Percentiles rank a stretch among this genome's conserved stretches.
These are phyloP conservation scores for Fraxinus quadrangulata DNA, from an alignment of 257 asterid genomes.

Conservation along the genomic window DNA sequence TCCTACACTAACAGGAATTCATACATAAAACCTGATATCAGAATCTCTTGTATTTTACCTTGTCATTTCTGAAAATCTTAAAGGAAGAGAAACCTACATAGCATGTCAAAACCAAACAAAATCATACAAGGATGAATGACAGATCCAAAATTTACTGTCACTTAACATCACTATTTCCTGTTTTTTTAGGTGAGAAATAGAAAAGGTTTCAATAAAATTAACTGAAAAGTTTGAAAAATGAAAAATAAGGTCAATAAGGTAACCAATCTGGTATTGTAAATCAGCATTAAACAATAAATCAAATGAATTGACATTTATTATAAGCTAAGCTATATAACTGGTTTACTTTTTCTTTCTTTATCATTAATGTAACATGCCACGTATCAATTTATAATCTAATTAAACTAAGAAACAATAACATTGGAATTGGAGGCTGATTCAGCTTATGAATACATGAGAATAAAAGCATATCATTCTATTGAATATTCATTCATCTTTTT, in stretches of 20 bases:
- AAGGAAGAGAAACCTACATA: neutral
- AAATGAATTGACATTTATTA: too few species aligned
- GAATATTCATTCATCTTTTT: too few species aligned
- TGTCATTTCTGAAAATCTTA: neutral
- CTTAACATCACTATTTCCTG: neutral
- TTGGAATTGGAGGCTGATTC: too few species aligned
- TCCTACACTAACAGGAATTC: slow-evolving; percentile 57
- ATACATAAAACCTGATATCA: slow-evolving; percentile 9
- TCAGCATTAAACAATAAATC: neutral
- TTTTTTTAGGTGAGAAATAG: neutral
- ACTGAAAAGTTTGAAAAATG: too few species aligned
- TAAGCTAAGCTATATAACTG: too few species aligned
- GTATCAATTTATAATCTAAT: too few species aligned
- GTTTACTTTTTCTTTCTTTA: too few species aligned
- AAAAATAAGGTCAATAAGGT: neutral
- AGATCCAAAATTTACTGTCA: neutral
- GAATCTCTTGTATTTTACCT: slow-evolving; percentile 20
- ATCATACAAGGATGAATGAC: neutral
- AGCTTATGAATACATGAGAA: too few species aligned
- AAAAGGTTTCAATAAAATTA: too few species aligned
- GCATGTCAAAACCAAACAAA: neutral
- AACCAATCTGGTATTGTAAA: neutral
- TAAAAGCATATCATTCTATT: too few species aligned
- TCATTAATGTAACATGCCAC: too few species aligned
- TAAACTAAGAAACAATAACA: too few species aligned